Evolutionary conservation across 2,329 filamentous ascomycete genomes (phyloP).

Genomic region (Cryphonectria radicalis): DNA sequence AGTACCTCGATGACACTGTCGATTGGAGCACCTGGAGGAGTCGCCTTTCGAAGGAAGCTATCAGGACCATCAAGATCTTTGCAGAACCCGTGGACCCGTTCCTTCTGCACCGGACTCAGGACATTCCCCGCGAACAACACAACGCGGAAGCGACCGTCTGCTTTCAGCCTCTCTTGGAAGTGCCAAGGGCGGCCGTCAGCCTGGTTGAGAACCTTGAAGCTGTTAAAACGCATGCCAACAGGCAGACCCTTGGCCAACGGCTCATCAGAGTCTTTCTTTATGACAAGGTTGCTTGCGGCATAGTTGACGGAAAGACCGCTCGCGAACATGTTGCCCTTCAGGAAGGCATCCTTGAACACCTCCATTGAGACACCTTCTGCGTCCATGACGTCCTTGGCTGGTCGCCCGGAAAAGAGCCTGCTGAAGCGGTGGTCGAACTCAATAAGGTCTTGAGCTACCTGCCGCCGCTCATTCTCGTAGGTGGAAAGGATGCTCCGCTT

Average conservation of each 20-base stretch:
- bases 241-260: slow-evolving; percentile 49
- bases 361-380: slow-evolving; percentile 65
- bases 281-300: slow-evolving; percentile 57
- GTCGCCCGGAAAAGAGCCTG: slow-evolving; percentile 59
- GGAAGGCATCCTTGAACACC: slow-evolving; percentile 64
- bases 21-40: slow-evolving; percentile 36
- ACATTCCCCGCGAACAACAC: slow-evolving; percentile 67
- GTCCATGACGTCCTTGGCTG: slow-evolving; percentile 62
- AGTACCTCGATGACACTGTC: slow-evolving; percentile 59
- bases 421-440: slow-evolving; percentile 64
- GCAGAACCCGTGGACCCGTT: background rate
- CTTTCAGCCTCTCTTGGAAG: slow-evolving; percentile 57
- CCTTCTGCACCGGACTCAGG: slow-evolving; percentile 44
- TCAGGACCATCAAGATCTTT: slow-evolving; percentile 42
- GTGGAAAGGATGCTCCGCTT: slow-evolving; percentile 50
- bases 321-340: slow-evolving; percentile 64
- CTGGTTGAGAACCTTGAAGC: slow-evolving; percentile 64
- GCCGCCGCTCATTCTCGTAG: slow-evolving; percentile 57
- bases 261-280: slow-evolving; percentile 44
- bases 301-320: slow-evolving; percentile 56
- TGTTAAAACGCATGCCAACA: slow-evolving; percentile 62
- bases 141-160: slow-evolving; percentile 61
- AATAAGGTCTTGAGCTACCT: slow-evolving; percentile 69
- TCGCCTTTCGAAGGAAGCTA: slow-evolving; percentile 45
- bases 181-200: slow-evolving; percentile 59